phyloP scores from a whole-genome alignment of 2,329 filamentous ascomycete genomes.

The Calonectria hawksworthii region DNA sequence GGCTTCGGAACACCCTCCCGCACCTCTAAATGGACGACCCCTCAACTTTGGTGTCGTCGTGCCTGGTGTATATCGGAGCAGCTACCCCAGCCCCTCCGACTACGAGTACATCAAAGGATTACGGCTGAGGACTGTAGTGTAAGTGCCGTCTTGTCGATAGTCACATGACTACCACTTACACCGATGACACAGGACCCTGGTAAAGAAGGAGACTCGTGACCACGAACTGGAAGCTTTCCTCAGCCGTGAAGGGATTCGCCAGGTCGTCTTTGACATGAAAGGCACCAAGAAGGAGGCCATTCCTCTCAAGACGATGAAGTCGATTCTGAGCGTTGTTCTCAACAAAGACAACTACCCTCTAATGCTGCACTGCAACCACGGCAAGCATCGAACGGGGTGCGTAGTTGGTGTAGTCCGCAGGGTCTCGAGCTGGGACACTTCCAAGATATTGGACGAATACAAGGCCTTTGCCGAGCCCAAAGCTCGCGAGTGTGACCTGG shows the following conservation, averaged over 20 bases:
- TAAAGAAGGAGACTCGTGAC: slow-evolving; percentile 71
- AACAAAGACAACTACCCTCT: slow-evolving; percentile 83
- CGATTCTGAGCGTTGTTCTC: slow-evolving; percentile 79
- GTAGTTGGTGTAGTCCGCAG: slow-evolving; percentile 86
- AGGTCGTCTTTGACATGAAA: slow-evolving; percentile 82
- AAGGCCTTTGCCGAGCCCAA: slow-evolving; percentile 73
- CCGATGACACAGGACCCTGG: slow-evolving; percentile 68
- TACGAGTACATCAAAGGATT: slow-evolving; percentile 78
- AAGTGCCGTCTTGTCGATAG: slow-evolving; percentile 51
- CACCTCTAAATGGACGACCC: slow-evolving; percentile 58
- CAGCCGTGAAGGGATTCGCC: slow-evolving; percentile 74
- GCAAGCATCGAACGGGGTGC: slow-evolving; percentile 93
- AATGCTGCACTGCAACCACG: slow-evolving; percentile 93
- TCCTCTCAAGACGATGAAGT: slow-evolving; percentile 74
- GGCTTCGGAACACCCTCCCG: slow-evolving; percentile 35
- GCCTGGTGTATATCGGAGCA: slow-evolving; percentile 83
- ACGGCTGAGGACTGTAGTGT: slow-evolving; percentile 85
- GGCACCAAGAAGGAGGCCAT: slow-evolving; percentile 90
- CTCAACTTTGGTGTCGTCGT: slow-evolving; percentile 83
- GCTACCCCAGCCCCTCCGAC: slow-evolving; percentile 81
- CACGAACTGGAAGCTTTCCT: slow-evolving; percentile 74
- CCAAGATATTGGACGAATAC: slow-evolving; percentile 80
- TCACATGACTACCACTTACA: slow-evolving; percentile 28
- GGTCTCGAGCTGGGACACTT: slow-evolving; percentile 75
- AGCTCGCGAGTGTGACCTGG: slow-evolving; percentile 70